Conservation (phyloP, 2,329 filamentous ascomycete species). For the Fusarium hostae region DNA sequence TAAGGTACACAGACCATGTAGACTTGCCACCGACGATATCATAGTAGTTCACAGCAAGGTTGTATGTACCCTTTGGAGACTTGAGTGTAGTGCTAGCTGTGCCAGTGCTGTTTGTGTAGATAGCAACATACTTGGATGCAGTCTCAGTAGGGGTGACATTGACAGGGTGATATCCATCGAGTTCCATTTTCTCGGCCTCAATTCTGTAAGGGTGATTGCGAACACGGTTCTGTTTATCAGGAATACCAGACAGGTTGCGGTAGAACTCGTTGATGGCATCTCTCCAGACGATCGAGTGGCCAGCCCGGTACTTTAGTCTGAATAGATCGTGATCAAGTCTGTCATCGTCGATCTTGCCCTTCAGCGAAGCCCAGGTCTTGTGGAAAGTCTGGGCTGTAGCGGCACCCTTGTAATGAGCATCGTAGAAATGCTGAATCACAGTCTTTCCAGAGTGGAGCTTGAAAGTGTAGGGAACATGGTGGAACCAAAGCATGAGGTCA, state of each 20-base stretch:
- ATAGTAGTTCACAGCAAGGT: slow-evolving; percentile 74
- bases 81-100: slow-evolving; percentile 13
- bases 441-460: slow-evolving; percentile 71
- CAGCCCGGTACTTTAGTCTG: slow-evolving; percentile 72
- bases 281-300: slow-evolving; percentile 76
- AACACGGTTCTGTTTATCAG: slow-evolving; percentile 66
- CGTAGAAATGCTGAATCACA: slow-evolving; percentile 74
- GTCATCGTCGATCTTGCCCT: slow-evolving; percentile 67
- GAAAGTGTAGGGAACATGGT: slow-evolving; percentile 76
- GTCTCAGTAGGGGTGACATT: slow-evolving; percentile 68
- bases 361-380: slow-evolving; percentile 63
- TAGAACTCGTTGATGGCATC: slow-evolving; percentile 75
- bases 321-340: slow-evolving; percentile 68
- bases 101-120: slow-evolving; percentile 16
- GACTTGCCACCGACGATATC: slow-evolving; percentile 69
- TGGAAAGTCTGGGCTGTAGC: slow-evolving; percentile 70
- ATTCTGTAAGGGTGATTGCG: slow-evolving; percentile 72
- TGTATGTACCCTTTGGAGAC: slow-evolving; percentile 60
- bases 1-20: slow-evolving; percentile 65
- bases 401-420: slow-evolving; percentile 70
- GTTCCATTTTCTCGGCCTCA: slow-evolving; percentile 73
- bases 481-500: slow-evolving; percentile 77
- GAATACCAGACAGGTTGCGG: slow-evolving; percentile 64
- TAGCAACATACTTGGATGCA: slow-evolving; percentile 56
- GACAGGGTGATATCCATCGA: slow-evolving; percentile 67